Base-by-base conservation (phyloP, 768 basidiomycete genomes). In the Tylopilus vinaceipallidus region DNA sequence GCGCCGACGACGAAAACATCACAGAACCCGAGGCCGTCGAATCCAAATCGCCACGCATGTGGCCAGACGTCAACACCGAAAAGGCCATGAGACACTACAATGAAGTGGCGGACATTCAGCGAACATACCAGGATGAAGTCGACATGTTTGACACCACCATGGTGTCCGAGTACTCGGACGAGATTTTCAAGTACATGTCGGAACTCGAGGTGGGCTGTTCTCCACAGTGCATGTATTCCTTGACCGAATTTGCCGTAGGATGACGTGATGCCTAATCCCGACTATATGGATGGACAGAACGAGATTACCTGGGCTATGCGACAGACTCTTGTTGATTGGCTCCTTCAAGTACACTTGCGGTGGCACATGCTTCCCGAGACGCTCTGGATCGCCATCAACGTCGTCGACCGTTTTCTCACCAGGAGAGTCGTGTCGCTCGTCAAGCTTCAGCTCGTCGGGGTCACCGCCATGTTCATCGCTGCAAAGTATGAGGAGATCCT, bases 331-430 rank as follows among this genome's bases (percentile, higher is more conserved):
- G 89, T 99, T 58, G 97, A 99, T 74, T 99, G 97, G 97, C 79
- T 99, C 20, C 80, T 95, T 47, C 95, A 98, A 67, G 93, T 98
- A 29, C 97, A 99, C 75, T 75, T 98, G 53, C 87, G 94, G 24
- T 99, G 98, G 77, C 95, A 98, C 75, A 92, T 99, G 91, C 82
- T 98, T 40, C 95, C 97, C 24, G 97, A 99, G 71, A 99, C 97
- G 3, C 81, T 98, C 16, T 99, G 97, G 97, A 98, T 98, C 61
- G 91, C 95, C 35, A 81, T 99, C 77, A 99, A 98, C 74, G 86
- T 99, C 53, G 81, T 95, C 56, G 92, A 95, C 65, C 88, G 92
- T 54, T 94, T 95, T 78, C 77, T 95, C 42, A 90, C 88, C 43
- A 84, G 86, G 62, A 85, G 92, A 27, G 84, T 91, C 48, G 92